Percentiles rank a stretch among this genome's conserved stretches.
These are phyloP conservation scores for Apophysomyces elegans DNA, from an alignment of 371 early-diverging fungal species.

Conservation along the genomic window DNA sequence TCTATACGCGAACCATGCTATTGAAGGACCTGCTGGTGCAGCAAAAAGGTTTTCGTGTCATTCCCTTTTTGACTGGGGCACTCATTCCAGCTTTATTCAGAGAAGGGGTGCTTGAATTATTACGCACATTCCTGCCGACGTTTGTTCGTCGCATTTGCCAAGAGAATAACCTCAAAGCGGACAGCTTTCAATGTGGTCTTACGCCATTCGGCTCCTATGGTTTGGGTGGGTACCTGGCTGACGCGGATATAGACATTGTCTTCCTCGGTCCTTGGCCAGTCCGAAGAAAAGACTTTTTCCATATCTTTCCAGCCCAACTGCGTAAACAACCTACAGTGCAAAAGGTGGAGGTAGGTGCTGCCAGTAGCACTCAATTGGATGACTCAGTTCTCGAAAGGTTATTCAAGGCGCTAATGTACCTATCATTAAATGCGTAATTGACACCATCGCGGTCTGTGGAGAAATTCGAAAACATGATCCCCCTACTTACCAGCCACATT, in stretches of 20 bases:
- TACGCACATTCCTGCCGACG: slow-evolving; percentile 12
- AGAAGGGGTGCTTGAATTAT: slow-evolving; percentile 16
- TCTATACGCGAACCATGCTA: slow-evolving; percentile 3
- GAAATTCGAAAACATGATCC: background rate
- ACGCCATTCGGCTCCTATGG: slow-evolving; percentile 47
- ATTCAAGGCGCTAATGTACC: slow-evolving; percentile 41
- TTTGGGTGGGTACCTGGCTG: slow-evolving; percentile 33
- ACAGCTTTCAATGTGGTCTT: slow-evolving; percentile 24
- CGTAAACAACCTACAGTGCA: slow-evolving; percentile 22
- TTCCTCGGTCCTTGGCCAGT: slow-evolving; percentile 31
- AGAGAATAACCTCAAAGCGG: slow-evolving; percentile 10
- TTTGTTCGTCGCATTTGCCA: slow-evolving; percentile 8
- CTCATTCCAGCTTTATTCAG: slow-evolving; percentile 11
- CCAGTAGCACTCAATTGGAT: background rate
- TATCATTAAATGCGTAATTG: slow-evolving; percentile 40
- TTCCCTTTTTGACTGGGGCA: background rate
- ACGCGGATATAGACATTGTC: slow-evolving; percentile 44
- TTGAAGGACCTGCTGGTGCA: slow-evolving; percentile 9
- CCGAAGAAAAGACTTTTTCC: slow-evolving; percentile 28
- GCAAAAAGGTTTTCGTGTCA: slow-evolving; percentile 9
- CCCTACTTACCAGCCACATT: background rate
- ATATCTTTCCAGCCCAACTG: slow-evolving; percentile 23
- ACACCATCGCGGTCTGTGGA: slow-evolving; percentile 36
- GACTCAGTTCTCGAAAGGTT: slow-evolving; percentile 19
- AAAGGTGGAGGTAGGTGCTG: slow-evolving; percentile 35